phyloP scores from a whole-genome alignment of 352 stramenopile species.

The Lagenidium sp. region DNA sequence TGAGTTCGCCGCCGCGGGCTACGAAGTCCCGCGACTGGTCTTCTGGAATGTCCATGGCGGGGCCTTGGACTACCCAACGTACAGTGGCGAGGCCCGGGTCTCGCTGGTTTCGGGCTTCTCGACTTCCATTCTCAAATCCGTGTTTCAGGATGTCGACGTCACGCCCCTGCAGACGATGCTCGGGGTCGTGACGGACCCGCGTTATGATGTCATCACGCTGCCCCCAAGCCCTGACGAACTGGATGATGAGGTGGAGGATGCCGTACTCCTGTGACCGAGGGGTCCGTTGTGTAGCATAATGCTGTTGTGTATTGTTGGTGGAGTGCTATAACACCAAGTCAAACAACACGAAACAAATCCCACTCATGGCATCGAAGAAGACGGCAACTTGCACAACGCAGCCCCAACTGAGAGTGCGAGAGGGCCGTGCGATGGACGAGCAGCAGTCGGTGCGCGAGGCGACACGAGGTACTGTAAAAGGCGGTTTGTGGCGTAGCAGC shows the following conservation, averaged over 20 bases:
- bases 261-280: background rate
- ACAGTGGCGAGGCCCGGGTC: conserved; percentile 24
- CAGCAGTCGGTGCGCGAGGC: no score
- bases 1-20: conserved; percentile 25
- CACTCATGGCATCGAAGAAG: no score
- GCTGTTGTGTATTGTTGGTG: background rate
- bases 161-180: conserved; percentile 26
- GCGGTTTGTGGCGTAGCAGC: no score
- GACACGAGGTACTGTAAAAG: no score
- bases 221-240: conserved; percentile 2
- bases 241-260: background rate
- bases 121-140: conserved; percentile 26
- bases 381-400: no score
- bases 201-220: conserved; percentile 37
- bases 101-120: conserved; percentile 48
- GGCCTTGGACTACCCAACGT: conserved; percentile 19
- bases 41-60: conserved; percentile 69
- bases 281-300: background rate
- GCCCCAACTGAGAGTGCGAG: no score
- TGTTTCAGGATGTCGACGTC: conserved; percentile 14
- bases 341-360: no score
- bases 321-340: background rate
- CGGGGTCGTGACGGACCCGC: conserved; percentile 19
- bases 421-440: no score
- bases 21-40: conserved; percentile 42